A percentile compares a stretch with the other conserved stretches of the same genome.
Evolutionary conservation across 2,329 filamentous ascomycete genomes (phyloP).

Genomic region (Sporothrix mexicana): DNA sequence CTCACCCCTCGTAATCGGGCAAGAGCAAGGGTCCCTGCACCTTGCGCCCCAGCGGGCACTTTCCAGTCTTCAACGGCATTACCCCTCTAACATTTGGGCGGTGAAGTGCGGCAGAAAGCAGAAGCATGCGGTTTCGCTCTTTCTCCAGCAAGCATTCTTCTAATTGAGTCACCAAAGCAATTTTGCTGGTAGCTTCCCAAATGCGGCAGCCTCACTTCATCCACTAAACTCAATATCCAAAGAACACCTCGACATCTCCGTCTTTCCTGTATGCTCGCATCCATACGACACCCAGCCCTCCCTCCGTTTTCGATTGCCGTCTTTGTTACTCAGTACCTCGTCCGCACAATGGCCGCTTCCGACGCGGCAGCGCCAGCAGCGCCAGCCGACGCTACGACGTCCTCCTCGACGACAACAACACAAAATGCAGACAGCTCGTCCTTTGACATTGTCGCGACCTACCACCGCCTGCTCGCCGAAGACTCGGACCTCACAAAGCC

Average conservation of each 20-base stretch:
- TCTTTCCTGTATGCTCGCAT: conserved; percentile 30
- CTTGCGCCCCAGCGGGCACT: background rate
- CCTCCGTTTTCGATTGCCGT: conserved; percentile 28
- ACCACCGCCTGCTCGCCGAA: conserved; percentile 59
- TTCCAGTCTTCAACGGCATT: background rate
- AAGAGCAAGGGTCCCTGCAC: conserved; percentile 3
- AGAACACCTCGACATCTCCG: background rate
- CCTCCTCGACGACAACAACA: background rate
- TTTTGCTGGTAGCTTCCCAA: conserved; percentile 14
- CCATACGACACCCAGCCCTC: conserved; percentile 12
- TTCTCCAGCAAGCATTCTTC: conserved; percentile 4
- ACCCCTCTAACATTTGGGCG: conserved; percentile 35
- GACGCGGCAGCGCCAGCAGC: conserved; percentile 21
- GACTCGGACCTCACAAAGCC: conserved; percentile 93
- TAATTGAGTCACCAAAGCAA: conserved; percentile 25
- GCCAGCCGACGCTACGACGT: background rate
- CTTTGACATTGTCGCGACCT: conserved; percentile 55
- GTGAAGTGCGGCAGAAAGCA: conserved; percentile 34
- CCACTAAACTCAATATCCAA: background rate
- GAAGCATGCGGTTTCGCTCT: background rate
- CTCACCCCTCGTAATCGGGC: background rate
- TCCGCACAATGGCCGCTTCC: conserved; percentile 30
- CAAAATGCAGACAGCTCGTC: conserved; percentile 48
- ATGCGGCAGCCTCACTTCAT: conserved; percentile 23
- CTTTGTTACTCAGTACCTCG: conserved; percentile 2